Percentiles rank a stretch among this genome's conserved stretches.
Conservation (phyloP, 192 early-diverging fungal species). For the Allomyces macrogynus region DNA sequence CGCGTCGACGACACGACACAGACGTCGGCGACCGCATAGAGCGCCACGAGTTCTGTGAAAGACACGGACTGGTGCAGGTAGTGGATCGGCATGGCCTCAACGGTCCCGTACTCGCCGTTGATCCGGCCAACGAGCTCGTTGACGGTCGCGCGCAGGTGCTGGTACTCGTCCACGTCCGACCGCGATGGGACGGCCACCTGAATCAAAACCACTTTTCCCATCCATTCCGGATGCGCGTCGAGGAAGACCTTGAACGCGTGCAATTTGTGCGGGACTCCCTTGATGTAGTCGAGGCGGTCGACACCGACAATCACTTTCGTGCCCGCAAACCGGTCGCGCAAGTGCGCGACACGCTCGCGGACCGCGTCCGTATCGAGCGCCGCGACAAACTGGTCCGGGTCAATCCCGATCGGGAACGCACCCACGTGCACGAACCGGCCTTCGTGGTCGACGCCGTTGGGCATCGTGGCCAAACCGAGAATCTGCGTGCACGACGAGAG, state of each 20-base stretch:
- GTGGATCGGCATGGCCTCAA: constrained; percentile 96
- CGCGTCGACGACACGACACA: constrained; percentile 94
- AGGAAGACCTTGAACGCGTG: constrained; percentile 89
- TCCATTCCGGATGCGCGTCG: constrained; percentile 67
- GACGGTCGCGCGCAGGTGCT: constrained; percentile 75
- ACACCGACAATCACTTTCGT: constrained; percentile 87
- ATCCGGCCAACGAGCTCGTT: constrained; percentile 96
- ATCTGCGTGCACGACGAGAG: constrained; percentile 91
- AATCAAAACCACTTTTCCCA: constrained; percentile 82
- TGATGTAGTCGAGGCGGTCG: constrained; percentile 98
- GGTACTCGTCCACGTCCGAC: constrained; percentile 96
- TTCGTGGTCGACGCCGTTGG: constrained; percentile 82
- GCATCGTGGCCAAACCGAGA: constrained; percentile 76
- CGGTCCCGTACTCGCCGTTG: constrained; percentile 83
- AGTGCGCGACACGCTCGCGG: constrained; percentile 45
- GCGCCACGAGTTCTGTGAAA: constrained; percentile 85
- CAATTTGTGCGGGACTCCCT: constrained; percentile 97
- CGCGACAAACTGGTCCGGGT: constrained; percentile 81
- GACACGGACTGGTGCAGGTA: constrained; percentile 91
- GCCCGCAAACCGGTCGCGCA: constrained; percentile 70
- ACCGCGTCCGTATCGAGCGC: constrained; percentile 51
- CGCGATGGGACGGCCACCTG: constrained; percentile 97
- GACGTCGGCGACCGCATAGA: constrained; percentile 90
- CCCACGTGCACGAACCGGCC: constrained; percentile 87
- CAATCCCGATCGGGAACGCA: constrained; percentile 98